Evolutionary conservation across 352 stramenopile genomes (phyloP).

Genomic region (Pythium biforme): DNA sequence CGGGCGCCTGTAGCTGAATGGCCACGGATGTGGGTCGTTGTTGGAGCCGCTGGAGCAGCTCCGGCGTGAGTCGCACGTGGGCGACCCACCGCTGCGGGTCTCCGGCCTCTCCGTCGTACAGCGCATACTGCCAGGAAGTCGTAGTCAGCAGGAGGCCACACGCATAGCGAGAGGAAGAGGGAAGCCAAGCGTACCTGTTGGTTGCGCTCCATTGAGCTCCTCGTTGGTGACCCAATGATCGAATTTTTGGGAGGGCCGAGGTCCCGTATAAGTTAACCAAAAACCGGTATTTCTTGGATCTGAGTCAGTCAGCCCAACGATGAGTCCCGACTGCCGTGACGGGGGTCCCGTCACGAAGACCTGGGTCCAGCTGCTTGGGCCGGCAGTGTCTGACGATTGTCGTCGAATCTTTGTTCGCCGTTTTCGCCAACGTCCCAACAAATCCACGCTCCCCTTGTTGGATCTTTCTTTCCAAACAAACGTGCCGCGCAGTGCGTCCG

Average conservation of each 20-base stretch:
- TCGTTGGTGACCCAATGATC: too few relatives aligned
- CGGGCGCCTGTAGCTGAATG: conserved; percentile 34
- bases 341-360: neutral
- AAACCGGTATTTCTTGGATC: conserved; percentile 14
- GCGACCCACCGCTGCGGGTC: conserved; percentile 50
- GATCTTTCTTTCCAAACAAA: neutral
- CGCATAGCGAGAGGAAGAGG: too few relatives aligned
- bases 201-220: conserved; percentile 22
- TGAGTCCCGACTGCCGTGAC: too few relatives aligned
- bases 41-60: conserved; percentile 64
- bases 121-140: conserved; percentile 48
- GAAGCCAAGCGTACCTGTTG: too few relatives aligned
- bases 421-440: neutral
- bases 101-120: conserved; percentile 51
- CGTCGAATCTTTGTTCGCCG: conserved; percentile 1
- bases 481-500: neutral
- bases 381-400: neutral
- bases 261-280: conserved; percentile 22
- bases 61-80: conserved; percentile 70
- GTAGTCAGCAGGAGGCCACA: neutral
- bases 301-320: neutral
- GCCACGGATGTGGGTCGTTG: conserved; percentile 28
- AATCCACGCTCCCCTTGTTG: neutral
- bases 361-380: neutral
- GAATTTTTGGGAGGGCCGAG: neutral